phyloP scores from a whole-genome alignment of 495 filamentous ascomycete genomes.

The Xylaria grammica region DNA sequence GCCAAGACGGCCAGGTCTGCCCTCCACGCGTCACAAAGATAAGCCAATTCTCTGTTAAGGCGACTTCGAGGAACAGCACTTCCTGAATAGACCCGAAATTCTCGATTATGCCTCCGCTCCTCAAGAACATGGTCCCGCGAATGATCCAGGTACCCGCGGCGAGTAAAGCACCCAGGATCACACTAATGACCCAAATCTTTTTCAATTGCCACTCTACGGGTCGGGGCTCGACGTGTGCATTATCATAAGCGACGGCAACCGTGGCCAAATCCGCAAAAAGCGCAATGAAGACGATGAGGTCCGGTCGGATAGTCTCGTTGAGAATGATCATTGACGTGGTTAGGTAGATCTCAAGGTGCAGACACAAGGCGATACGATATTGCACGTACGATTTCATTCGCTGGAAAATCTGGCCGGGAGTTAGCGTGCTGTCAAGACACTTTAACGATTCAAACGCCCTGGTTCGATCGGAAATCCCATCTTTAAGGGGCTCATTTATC shows the following conservation, averaged over 20 bases:
- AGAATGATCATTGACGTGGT: conserved; percentile 86
- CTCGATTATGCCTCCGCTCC: conserved; percentile 78
- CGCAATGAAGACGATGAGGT: conserved; percentile 89
- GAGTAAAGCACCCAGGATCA: conserved; percentile 77
- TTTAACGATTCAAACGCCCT: not conserved
- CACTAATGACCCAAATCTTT: conserved; percentile 88
- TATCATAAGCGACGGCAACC: conserved; percentile 89
- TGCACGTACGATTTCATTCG: conserved; percentile 97
- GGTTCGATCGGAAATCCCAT: not conserved
- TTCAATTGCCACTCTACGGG: conserved; percentile 95
- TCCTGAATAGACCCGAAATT: conserved; percentile 80
- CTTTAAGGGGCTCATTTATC: not conserved
- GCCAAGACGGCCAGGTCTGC: conserved; percentile 81
- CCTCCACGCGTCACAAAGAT: conserved; percentile 93
- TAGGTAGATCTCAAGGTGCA: conserved; percentile 87
- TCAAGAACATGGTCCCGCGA: conserved; percentile 73
- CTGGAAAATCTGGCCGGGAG: conserved; percentile 74
- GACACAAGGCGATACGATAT: conserved; percentile 94
- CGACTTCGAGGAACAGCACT: conserved; percentile 87
- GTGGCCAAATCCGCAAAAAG: conserved; percentile 94
- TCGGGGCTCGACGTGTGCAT: conserved; percentile 80
- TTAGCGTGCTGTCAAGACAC: not conserved
- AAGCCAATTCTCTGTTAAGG: conserved; percentile 93
- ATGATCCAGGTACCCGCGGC: conserved; percentile 84
- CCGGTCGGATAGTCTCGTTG: conserved; percentile 80